Evolutionary conservation across 1,284 basidiomycete genomes (phyloP).

Genomic region (Xanthoconium separans): DNA sequence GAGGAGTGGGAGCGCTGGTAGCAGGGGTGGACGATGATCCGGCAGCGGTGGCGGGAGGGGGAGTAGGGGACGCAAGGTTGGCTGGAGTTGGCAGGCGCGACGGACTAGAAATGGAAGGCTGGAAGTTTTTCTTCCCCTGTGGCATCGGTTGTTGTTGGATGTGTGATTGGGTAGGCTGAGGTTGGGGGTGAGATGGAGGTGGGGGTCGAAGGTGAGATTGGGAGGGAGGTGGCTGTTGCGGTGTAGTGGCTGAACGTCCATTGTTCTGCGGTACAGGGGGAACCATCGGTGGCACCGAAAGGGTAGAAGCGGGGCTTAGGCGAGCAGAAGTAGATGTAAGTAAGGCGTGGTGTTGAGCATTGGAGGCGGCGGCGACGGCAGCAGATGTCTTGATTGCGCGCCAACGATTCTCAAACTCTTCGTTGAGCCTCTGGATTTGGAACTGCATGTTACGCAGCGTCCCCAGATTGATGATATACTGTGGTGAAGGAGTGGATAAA

Average conservation of each 20-base stretch:
- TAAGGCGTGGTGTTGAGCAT: slow-evolving; percentile 10
- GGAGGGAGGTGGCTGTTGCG: slow-evolving; percentile 24
- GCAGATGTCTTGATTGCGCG: slow-evolving; percentile 22
- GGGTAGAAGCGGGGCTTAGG: slow-evolving; percentile 3
- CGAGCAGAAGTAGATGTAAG: slow-evolving; percentile 11
- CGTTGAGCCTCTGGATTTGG: slow-evolving; percentile 43
- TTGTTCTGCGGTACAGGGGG: slow-evolving; percentile 1
- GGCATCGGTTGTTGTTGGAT: slow-evolving; percentile 9
- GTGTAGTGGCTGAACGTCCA: slow-evolving; percentile 22
- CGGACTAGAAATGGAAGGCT: slow-evolving; percentile 21
- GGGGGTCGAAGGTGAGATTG: slow-evolving; percentile 19
- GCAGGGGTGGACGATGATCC: slow-evolving; percentile 37
- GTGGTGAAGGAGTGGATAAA: slow-evolving; percentile 43
- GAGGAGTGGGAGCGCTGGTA: slow-evolving; percentile 51
- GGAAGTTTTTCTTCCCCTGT: slow-evolving; percentile 28
- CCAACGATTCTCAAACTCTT: slow-evolving; percentile 36
- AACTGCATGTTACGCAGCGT: slow-evolving; percentile 47
- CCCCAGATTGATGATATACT: slow-evolving; percentile 48
- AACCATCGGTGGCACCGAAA: slow-evolving; percentile 9
- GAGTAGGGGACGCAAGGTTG: slow-evolving; percentile 37
- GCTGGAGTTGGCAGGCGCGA: slow-evolving; percentile 21
- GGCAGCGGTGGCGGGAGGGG: slow-evolving; percentile 30
- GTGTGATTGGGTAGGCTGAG: slow-evolving; percentile 12
- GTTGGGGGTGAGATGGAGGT: slow-evolving; percentile 9
- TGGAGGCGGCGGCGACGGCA: slow-evolving; percentile 5